Conservation (phyloP, 805 yeast genomes). For the Teunomyces atbi region DNA sequence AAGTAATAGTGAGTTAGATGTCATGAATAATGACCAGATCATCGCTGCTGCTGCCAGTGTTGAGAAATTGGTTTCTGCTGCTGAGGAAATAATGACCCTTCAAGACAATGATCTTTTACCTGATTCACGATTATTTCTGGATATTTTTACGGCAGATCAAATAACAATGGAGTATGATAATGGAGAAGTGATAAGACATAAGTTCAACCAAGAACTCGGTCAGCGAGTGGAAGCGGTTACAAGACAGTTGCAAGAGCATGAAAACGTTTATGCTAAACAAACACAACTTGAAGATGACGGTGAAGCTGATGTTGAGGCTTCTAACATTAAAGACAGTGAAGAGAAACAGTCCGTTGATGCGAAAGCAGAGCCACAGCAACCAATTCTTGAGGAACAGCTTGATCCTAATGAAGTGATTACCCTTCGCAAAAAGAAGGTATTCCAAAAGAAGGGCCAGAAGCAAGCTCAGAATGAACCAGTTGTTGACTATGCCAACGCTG, state of each 20-base stretch:
- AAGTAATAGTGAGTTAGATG: conserved; percentile 5
- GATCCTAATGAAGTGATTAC: conserved; percentile 41
- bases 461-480: conserved; percentile 17
- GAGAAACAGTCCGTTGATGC: not conserved
- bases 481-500: conserved; percentile 46
- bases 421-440: conserved; percentile 24
- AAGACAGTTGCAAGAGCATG: conserved; percentile 14
- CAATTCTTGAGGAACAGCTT: conserved; percentile 7
- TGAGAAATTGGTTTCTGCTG: conserved; percentile 9
- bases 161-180: conserved; percentile 16
- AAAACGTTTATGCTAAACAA: conserved; percentile 5
- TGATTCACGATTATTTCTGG: not conserved
- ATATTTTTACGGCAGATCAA: not conserved
- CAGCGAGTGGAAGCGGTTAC: conserved; percentile 13
- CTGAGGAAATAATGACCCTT: not conserved
- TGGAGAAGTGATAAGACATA: conserved; percentile 14
- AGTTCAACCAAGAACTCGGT: conserved; percentile 15
- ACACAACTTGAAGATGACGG: conserved; percentile 6
- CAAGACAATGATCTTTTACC: conserved; percentile 1
- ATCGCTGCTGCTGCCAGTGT: conserved; percentile 4
- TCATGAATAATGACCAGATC: conserved; percentile 17
- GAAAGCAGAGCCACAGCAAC: not conserved
- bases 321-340: not conserved
- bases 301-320: conserved; percentile 4
- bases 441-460: conserved; percentile 10